These are phyloP conservation scores for Paragyromitra xinjiangensis DNA, from an alignment of 495 filamentous ascomycete species.

Conservation along the genomic window DNA sequence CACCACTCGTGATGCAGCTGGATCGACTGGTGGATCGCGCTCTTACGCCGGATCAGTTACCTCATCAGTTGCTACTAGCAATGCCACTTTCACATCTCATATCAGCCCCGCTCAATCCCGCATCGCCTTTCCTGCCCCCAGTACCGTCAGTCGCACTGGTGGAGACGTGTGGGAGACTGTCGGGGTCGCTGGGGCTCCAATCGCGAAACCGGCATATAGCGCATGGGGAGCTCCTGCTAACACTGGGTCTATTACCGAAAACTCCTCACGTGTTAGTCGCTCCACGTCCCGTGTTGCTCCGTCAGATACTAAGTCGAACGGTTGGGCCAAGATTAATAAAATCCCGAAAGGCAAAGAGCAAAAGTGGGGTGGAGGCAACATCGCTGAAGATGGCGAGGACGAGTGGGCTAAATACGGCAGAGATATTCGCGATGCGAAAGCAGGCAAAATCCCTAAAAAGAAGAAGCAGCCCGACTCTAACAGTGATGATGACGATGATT, in stretches of 20 bases:
- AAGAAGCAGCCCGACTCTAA: background rate
- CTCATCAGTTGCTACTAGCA: slow-evolving; percentile 17
- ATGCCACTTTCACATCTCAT: background rate
- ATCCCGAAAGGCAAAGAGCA: slow-evolving; percentile 16
- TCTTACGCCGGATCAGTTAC: slow-evolving; percentile 22
- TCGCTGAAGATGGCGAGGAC: background rate
- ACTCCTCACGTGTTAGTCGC: background rate
- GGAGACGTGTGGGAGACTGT: slow-evolving; percentile 33
- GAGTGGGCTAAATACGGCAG: slow-evolving; percentile 34
- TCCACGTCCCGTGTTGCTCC: slow-evolving; percentile 8
- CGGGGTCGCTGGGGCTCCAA: background rate
- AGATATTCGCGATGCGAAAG: slow-evolving; percentile 32
- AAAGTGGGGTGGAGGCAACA: slow-evolving; percentile 41
- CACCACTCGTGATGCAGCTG: background rate
- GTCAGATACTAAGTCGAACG: slow-evolving; percentile 22
- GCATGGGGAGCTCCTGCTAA: background rate
- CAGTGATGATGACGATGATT: slow-evolving; percentile 5
- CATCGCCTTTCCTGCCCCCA: background rate
- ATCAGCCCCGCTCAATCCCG: background rate
- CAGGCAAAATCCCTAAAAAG: slow-evolving; percentile 22
- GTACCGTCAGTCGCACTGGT: background rate
- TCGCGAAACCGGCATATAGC: background rate
- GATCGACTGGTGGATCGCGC: background rate
- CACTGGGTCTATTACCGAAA: background rate
- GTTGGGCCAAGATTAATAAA: slow-evolving; percentile 45